phyloP scores from a whole-genome alignment of 495 filamentous ascomycete genomes.

The Hyaloscypha hepaticicola region DNA sequence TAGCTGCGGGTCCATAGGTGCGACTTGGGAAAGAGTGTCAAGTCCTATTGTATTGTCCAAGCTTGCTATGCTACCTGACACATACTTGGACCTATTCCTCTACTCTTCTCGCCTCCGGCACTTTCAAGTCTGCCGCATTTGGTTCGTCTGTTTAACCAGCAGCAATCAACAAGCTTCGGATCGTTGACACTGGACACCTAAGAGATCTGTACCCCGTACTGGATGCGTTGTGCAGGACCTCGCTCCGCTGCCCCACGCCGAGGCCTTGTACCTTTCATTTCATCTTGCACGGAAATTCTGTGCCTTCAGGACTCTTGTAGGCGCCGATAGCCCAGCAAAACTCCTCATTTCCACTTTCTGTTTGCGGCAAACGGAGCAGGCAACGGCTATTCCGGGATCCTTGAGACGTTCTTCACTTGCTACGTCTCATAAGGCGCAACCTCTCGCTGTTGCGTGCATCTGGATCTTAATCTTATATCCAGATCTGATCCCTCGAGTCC shows the following conservation, averaged over 20 bases:
- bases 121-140: slow-evolving; percentile 18
- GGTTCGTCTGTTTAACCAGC: slow-evolving; percentile 1
- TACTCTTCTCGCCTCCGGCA: slow-evolving; percentile 19
- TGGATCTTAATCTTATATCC: slow-evolving; percentile 2
- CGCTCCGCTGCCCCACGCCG: neutral
- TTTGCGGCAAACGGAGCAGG: slow-evolving; percentile 29
- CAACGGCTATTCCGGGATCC: slow-evolving; percentile 22
- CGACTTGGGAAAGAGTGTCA: slow-evolving; percentile 11
- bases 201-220: neutral
- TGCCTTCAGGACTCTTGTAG: neutral
- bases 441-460: slow-evolving; percentile 6
- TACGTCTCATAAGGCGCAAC: slow-evolving; percentile 21
- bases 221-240: neutral
- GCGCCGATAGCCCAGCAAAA: neutral
- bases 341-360: slow-evolving; percentile 27
- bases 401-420: slow-evolving; percentile 12
- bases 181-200: neutral
- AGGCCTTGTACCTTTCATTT: slow-evolving; percentile 15
- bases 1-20: slow-evolving; percentile 8
- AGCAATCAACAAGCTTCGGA: neutral
- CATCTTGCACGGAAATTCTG: slow-evolving; percentile 9
- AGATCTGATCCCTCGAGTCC: slow-evolving; percentile 17
- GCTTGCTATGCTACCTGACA: slow-evolving; percentile 21
- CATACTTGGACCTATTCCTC: slow-evolving; percentile 3
- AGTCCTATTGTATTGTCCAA: slow-evolving; percentile 22